phyloP scores from a whole-genome alignment of 2,329 filamentous ascomycete species.

The Aphanoascus verrucosus region DNA sequence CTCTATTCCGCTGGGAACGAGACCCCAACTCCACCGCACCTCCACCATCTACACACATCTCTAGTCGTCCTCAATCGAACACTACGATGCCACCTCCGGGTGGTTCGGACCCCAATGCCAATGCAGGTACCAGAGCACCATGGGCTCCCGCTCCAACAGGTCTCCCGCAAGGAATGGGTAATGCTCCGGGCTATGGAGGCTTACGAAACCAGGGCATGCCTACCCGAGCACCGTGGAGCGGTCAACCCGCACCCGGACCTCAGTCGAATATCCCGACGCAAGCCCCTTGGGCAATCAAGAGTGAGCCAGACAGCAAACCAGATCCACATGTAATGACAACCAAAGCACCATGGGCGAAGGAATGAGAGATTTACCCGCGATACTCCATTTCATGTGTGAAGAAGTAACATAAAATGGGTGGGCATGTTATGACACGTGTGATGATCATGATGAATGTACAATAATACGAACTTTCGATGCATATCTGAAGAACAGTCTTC shows the following conservation, averaged over 20 bases:
- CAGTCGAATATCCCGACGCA: not conserved
- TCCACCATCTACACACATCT: conserved; percentile 45
- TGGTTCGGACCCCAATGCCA: conserved; percentile 14
- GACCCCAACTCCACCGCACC: conserved; percentile 51
- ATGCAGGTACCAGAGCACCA: conserved; percentile 26
- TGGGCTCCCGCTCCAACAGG: conserved; percentile 21
- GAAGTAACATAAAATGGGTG: not conserved
- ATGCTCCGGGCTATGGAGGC: not conserved
- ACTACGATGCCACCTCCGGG: conserved; percentile 8
- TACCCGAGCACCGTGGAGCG: conserved; percentile 34
- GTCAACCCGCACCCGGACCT: conserved; percentile 14
- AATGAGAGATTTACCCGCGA: not conserved
- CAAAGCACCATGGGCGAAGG: conserved; percentile 13
- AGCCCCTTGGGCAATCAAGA: conserved; percentile 6
- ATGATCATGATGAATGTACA: conserved; percentile 3
- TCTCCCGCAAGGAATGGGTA: conserved; percentile 1
- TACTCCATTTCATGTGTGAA: not conserved
- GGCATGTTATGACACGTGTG: not conserved
- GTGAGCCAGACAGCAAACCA: not conserved
- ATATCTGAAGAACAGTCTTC: not conserved
- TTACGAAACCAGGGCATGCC: not conserved
- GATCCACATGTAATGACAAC: not conserved
- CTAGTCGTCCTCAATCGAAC: conserved; percentile 9
- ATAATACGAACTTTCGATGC: not conserved
- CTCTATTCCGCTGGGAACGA: conserved; percentile 64